phyloP scores from a whole-genome alignment of 2,329 filamentous ascomycete species.

The Hypoxylon sp. region DNA sequence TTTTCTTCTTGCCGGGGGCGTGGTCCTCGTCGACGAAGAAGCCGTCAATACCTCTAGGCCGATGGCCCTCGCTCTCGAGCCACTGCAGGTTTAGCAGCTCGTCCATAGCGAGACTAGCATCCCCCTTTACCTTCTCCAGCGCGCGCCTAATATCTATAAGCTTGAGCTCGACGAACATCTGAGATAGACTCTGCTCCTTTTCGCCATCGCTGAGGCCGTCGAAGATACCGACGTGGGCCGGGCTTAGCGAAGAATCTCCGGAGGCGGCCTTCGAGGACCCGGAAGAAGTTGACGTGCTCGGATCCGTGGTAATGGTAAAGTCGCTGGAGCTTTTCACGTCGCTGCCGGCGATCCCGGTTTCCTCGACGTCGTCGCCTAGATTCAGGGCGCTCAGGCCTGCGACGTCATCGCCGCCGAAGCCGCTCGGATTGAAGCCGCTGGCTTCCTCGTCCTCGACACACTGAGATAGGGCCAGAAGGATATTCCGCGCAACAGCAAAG shows the following conservation, averaged over 20 bases:
- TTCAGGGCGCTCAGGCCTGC: conserved; percentile 39
- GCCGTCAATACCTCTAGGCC: conserved; percentile 82
- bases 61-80: conserved; percentile 74
- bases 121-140: conserved; percentile 74
- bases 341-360: conserved; percentile 30
- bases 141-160: conserved; percentile 73
- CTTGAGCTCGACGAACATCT: conserved; percentile 79
- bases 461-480: conserved; percentile 74
- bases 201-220: conserved; percentile 65
- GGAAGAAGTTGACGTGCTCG: conserved; percentile 39
- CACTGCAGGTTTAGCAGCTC: conserved; percentile 83
- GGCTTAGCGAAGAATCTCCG: conserved; percentile 43
- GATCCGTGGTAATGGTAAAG: conserved; percentile 46
- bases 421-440: conserved; percentile 82
- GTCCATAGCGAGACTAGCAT: conserved; percentile 79
- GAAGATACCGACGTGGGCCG: conserved; percentile 49
- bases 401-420: conserved; percentile 63
- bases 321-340: conserved; percentile 48
- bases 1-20: conserved; percentile 54
- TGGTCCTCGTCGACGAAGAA: conserved; percentile 72
- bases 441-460: conserved; percentile 75
- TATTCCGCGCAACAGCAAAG: conserved; percentile 65
- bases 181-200: conserved; percentile 72
- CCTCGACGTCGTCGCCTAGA: conserved; percentile 33
- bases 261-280: conserved; percentile 42